phyloP scores from a whole-genome alignment of 352 stramenopile genomes.

The Globisporangium canariense region DNA sequence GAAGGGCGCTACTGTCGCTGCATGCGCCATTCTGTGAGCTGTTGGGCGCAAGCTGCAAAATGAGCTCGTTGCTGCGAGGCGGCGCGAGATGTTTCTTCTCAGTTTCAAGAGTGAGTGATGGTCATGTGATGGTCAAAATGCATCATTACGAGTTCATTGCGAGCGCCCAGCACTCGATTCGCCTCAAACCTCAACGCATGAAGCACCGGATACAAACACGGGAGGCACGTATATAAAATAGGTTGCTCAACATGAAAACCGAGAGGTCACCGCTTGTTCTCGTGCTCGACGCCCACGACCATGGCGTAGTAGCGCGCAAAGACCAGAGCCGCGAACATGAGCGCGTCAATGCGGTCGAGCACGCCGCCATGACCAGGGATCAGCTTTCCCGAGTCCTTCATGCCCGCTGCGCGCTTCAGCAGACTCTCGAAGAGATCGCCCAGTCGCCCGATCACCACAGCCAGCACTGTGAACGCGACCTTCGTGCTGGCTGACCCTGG shows the following conservation, averaged over 20 bases:
- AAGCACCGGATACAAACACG: too few relatives aligned
- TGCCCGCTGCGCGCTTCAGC: constrained; percentile 92
- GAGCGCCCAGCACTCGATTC: too few relatives aligned
- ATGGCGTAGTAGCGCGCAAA: constrained; percentile 66
- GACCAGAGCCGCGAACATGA: constrained; percentile 87
- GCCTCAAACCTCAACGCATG: too few relatives aligned
- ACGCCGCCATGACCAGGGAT: constrained; percentile 96
- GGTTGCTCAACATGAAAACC: too few relatives aligned
- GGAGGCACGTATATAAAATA: too few relatives aligned
- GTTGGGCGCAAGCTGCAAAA: neutral
- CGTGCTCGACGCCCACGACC: constrained; percentile 23
- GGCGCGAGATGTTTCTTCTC: too few relatives aligned
- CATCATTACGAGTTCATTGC: too few relatives aligned
- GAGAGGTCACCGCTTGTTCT: constrained; percentile 14
- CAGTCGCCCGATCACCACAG: constrained; percentile 91
- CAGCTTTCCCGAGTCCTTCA: constrained; percentile 95
- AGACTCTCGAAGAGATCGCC: constrained; percentile 95
- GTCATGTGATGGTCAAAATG: too few relatives aligned
- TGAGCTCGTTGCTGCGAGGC: neutral
- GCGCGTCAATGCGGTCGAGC: constrained; percentile 94
- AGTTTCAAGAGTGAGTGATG: too few relatives aligned
- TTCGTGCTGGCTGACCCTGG: constrained; percentile 77
- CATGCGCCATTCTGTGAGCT: neutral
- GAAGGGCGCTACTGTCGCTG: constrained; percentile 3
- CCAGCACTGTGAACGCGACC: constrained; percentile 84